A percentile compares a stretch with the other conserved stretches of the same genome.
Conservation (phyloP, 108 stramenopile genomes). For the Conticribra guillardii region DNA sequence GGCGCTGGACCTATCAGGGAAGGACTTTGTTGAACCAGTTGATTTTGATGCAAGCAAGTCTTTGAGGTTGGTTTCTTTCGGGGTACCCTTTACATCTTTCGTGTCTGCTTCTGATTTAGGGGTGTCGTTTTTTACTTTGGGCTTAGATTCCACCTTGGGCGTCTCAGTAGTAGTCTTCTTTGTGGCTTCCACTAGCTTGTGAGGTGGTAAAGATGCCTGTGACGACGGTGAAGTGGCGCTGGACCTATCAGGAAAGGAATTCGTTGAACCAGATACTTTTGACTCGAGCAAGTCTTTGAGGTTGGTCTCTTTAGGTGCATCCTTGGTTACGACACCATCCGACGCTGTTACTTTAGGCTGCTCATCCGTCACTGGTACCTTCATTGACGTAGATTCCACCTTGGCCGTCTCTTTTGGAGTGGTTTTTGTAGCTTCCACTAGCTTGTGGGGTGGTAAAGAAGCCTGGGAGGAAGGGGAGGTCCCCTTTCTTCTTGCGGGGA, state of each 20-base stretch:
- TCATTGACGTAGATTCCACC: background rate
- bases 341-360: background rate
- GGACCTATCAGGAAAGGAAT: slow-evolving; percentile 4
- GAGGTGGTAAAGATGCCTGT: background rate
- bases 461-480: background rate
- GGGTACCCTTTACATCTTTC: slow-evolving; percentile 1
- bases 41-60: background rate
- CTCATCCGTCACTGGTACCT: too few relatives aligned
- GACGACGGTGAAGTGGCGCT: background rate
- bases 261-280: background rate
- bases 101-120: background rate
- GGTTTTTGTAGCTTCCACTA: background rate
- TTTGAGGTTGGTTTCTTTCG: slow-evolving; percentile 7
- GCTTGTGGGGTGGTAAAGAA: background rate
- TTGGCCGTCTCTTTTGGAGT: background rate
- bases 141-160: background rate
- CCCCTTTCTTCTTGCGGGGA: slow-evolving; percentile 1
- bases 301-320: background rate
- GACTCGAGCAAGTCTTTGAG: background rate
- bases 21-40: background rate
- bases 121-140: background rate
- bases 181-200: background rate
- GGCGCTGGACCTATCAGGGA: slow-evolving; percentile 4
- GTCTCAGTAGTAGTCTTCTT: background rate
- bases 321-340: background rate